Conservation (phyloP, 2,329 filamentous ascomycete species). For the Aspergillus spinulosporus region DNA sequence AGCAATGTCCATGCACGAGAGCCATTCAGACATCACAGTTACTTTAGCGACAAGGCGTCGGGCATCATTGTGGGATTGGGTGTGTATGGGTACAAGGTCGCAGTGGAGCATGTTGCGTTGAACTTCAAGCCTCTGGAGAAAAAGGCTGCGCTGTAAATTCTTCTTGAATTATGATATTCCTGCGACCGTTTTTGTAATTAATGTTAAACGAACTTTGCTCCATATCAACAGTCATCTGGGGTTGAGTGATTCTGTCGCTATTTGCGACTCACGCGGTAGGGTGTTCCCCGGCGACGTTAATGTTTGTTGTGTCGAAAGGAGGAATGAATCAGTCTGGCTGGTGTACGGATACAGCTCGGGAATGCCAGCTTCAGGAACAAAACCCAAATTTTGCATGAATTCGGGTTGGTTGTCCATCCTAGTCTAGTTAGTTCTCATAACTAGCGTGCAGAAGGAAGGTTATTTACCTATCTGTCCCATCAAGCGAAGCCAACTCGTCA, state of each 20-base stretch:
- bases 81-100: constrained; percentile 61
- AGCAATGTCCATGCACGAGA: constrained; percentile 73
- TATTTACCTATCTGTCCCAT: constrained; percentile 51
- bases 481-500: constrained; percentile 59
- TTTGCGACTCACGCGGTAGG: constrained; percentile 27
- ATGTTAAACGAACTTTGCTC: neutral
- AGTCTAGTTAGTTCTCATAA: constrained; percentile 2
- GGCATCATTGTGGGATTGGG: constrained; percentile 72
- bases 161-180: constrained; percentile 1
- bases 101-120: constrained; percentile 54
- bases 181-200: neutral
- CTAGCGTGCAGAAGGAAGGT: neutral
- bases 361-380: constrained; percentile 38
- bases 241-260: constrained; percentile 11
- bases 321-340: constrained; percentile 36
- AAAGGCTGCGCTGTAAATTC: constrained; percentile 22
- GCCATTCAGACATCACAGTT: constrained; percentile 67
- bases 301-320: constrained; percentile 33
- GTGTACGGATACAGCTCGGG: constrained; percentile 40
- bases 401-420: constrained; percentile 39
- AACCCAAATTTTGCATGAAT: constrained; percentile 43
- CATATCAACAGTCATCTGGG: constrained; percentile 11
- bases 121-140: constrained; percentile 39
- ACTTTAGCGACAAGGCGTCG: constrained; percentile 72
- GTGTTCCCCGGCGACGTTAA: constrained; percentile 21